Evolutionary conservation across 2,329 filamentous ascomycete species (phyloP).

Genomic region (Stachybotrys chartarum): DNA sequence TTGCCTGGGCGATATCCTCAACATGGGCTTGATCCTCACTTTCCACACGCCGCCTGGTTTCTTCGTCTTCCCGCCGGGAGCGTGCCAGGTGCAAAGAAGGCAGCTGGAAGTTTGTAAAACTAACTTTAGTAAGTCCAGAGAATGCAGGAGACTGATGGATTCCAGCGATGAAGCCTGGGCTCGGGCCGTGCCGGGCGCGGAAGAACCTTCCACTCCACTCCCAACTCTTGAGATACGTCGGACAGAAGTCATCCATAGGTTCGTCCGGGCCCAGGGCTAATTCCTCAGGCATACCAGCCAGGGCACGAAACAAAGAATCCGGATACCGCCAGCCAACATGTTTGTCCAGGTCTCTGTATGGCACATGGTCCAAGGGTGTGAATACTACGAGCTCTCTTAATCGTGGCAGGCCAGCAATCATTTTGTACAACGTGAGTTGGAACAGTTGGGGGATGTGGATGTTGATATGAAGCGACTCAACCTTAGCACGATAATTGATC

Average conservation of each 20-base stretch:
- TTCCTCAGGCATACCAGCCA: conserved; percentile 45
- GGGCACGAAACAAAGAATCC: conserved; percentile 53
- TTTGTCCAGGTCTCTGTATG: conserved; percentile 51
- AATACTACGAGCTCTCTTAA: conserved; percentile 66
- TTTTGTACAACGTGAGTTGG: conserved; percentile 29
- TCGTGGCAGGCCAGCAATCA: conserved; percentile 59
- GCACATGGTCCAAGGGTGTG: conserved; percentile 60
- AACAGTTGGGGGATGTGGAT: conserved; percentile 50
- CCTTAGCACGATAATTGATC: conserved; percentile 63
- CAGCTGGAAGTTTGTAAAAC: conserved; percentile 57
- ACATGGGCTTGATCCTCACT: conserved; percentile 36
- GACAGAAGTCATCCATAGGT: background rate
- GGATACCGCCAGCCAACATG: conserved; percentile 65
- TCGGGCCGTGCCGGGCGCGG: conserved; percentile 29
- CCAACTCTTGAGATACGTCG: conserved; percentile 44
- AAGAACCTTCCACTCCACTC: conserved; percentile 53
- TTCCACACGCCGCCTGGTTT: conserved; percentile 21
- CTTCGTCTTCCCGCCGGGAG: conserved; percentile 21
- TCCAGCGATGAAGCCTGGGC: conserved; percentile 36
- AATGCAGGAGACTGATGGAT: conserved; percentile 54
- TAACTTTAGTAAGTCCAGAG: conserved; percentile 43
- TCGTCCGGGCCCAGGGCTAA: conserved; percentile 21
- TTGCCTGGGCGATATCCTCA: conserved; percentile 23
- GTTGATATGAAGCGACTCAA: conserved; percentile 64
- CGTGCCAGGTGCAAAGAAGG: conserved; percentile 36